These are phyloP conservation scores for Dactylis glomerata DNA, from an alignment of 176 grass and related monocot species.

Conservation along the genomic window DNA sequence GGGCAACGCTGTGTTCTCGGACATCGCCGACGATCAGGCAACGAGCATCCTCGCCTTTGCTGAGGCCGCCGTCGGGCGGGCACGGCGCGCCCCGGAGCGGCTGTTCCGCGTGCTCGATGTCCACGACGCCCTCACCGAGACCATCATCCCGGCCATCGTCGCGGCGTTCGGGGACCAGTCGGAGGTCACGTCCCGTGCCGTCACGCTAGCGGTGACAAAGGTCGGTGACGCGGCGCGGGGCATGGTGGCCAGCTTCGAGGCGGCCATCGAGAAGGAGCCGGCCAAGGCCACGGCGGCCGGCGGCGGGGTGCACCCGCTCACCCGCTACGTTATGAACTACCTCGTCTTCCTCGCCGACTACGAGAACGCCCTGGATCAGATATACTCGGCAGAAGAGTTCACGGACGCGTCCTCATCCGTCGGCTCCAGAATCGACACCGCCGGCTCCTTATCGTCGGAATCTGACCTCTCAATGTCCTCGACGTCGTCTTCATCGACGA, in stretches of 20 bases:
- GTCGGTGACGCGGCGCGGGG: slow-evolving; percentile 22
- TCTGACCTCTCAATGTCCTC: background rate
- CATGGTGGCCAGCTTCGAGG: slow-evolving; percentile 43
- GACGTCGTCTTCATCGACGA: background rate
- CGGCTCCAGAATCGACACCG: background rate
- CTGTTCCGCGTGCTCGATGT: slow-evolving; percentile 75
- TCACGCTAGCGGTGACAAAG: background rate
- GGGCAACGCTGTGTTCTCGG: slow-evolving; percentile 46
- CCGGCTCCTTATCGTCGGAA: background rate
- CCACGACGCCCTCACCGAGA: slow-evolving; percentile 35
- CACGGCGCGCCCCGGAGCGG: slow-evolving; percentile 43
- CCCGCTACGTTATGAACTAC: slow-evolving; percentile 89
- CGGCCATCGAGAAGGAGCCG: slow-evolving; percentile 49
- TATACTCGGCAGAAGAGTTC: slow-evolving; percentile 20
- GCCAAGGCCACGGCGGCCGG: slow-evolving; percentile 32
- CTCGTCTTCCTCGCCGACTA: slow-evolving; percentile 71
- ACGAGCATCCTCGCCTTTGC: slow-evolving; percentile 35
- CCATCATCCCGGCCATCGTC: slow-evolving; percentile 33
- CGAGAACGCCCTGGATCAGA: slow-evolving; percentile 29
- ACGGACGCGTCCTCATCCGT: background rate
- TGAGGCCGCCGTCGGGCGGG: slow-evolving; percentile 30
- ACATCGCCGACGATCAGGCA: slow-evolving; percentile 39
- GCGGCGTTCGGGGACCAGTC: slow-evolving; percentile 28
- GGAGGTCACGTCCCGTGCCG: background rate
- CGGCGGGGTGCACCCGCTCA: slow-evolving; percentile 62